Conservation (phyloP, 2,329 filamentous ascomycete species). For the Nigrograna mackinnonii region DNA sequence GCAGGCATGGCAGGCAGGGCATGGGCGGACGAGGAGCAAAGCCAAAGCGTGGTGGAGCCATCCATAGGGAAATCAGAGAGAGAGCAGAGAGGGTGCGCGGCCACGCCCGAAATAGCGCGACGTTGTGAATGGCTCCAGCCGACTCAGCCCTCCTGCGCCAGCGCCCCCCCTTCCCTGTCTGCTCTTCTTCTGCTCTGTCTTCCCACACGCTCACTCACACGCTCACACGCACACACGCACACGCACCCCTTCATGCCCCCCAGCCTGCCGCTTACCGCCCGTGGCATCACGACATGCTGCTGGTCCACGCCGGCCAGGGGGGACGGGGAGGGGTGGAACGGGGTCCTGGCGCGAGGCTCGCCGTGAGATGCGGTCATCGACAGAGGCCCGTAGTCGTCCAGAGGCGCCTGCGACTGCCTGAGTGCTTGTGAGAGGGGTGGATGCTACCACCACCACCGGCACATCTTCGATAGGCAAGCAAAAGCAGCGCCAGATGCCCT, state of each 20-base stretch:
- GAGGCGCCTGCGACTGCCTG: neutral
- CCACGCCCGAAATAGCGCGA: slow-evolving; percentile 23
- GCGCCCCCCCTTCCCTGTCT: slow-evolving; percentile 10
- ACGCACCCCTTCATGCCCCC: slow-evolving; percentile 1
- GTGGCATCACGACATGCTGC: slow-evolving; percentile 21
- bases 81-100: slow-evolving; percentile 6
- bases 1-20: too few relatives aligned
- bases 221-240: neutral
- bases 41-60: too few relatives aligned
- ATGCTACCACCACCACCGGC: neutral
- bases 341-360: too few relatives aligned
- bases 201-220: neutral
- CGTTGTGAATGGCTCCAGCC: slow-evolving; percentile 15
- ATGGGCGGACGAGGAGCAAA: too few relatives aligned
- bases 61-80: too few relatives aligned
- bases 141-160: slow-evolving; percentile 36
- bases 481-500: too few relatives aligned
- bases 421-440: neutral
- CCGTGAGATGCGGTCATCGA: too few relatives aligned
- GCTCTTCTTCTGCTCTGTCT: too few relatives aligned
- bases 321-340: too few relatives aligned
- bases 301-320: too few relatives aligned
- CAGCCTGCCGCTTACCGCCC: slow-evolving; percentile 29
- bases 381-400: neutral
- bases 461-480: neutral